Evolutionary conservation across 352 stramenopile genomes (phyloP), one percentile per base, ranked within the genome.

Genomic region (Phytophthora macrochlamydospora): DNA sequence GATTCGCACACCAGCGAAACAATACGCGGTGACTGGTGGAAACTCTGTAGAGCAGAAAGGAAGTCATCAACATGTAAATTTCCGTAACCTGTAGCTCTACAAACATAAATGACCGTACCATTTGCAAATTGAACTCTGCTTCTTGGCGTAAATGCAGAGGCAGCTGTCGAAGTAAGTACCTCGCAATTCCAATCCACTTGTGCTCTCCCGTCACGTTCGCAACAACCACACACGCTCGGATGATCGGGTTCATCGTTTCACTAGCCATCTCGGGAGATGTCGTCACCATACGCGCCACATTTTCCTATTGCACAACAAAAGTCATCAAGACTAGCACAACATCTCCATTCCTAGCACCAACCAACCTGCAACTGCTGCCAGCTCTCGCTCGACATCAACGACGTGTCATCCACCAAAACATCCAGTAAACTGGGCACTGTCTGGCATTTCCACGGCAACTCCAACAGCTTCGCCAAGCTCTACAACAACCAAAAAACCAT

Each of bases 71-170:
- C 11, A 28, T 40, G 44, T 69, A 45, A 66, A 31, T 35, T 33
- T 35, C 13, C 4, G 12, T 46, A 29, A 48, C 29, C 3, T 44
- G 2, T 30, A 7, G 7, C 7, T 7, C 29, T 11, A 40, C 28
- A 14, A 50, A 46, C 3, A 6, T 0, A 50, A 18, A 18, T 13
- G 13, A 32, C 40, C 49, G 31, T 71, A 93, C 85, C 81, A 92
- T 92, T 65, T 92, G 85, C 6, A 93, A 63, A 46, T 85, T 91
- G 53, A 93, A 93, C 29, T 93, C 85, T 5, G 83, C 80, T 45
- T 92, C 85, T 56, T 88, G 82, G 42, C 83, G 69, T 18, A 89
- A 54, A 45, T 87, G 73, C n/a, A 73, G 44, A 0, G 83, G 78
- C 32, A 93, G 63, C 24, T 83, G 71, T 7, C 75, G 71, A 24